Base-by-base conservation (phyloP, 768 basidiomycete species). In the Mycena maculata region DNA sequence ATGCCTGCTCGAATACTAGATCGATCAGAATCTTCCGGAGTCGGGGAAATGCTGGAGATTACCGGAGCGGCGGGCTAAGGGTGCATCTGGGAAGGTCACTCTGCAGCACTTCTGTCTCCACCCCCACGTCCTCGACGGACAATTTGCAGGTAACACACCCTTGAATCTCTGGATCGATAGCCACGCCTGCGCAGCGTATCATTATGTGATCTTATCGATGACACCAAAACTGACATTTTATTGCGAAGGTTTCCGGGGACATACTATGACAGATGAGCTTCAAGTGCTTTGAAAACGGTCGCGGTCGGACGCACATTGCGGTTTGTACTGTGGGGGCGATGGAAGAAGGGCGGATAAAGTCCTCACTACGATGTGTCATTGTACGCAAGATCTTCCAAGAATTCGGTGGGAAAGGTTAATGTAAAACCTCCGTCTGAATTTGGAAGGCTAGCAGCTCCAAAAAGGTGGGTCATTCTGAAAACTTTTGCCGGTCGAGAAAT, bases 61-160 rank as follows among this genome's bases (percentile, higher is more conserved):
- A 67, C 65, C 44, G 31, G 44, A 67, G 15, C 3, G 53, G 60
- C 11, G 13, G 36, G 2, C 12, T 16, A 9, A 61, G 45, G 1
- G 23, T 25, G 20, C 25, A 22, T 33, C 47, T 47, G 3, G n/a
- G 41, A 31, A 18, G 12, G 18, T 27, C 33, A 15, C 38, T 61
- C 9, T 52, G 15, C 5, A 67, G 28, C 0, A 28, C 41, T 4
- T 16, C 2, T 45, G 5, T 15, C 23, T 38, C 47, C 10, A 20
- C 45, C n/a, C 39, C 36, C 15, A 11, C n/a, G 1, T 28, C 60
- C 1, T 39, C 23, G 38, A 49, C 47, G 1, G 60, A 49, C 20
- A 67, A 45, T 28, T 41, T 55, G 45, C 59, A 67, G 23, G 54
- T 41, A 15, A 67, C 4, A 9, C 44, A 50, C 12, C 65, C 54